Evolutionary conservation across 495 filamentous ascomycete species (phyloP).

Genomic region (Aspergillus taichungensis): DNA sequence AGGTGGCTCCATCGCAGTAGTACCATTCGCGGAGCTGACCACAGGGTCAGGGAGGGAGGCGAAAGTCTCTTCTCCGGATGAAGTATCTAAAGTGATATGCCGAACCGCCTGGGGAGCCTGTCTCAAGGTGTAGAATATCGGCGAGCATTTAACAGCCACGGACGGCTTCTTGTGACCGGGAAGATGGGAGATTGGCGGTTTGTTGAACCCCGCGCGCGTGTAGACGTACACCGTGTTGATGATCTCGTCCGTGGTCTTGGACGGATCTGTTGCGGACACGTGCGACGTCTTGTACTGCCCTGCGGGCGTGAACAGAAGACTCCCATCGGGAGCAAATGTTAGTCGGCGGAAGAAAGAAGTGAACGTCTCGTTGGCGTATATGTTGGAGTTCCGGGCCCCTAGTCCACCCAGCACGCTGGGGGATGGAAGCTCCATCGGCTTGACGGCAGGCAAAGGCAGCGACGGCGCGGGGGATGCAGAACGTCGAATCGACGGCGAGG

Average conservation of each 20-base stretch:
- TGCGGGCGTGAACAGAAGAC: constrained; percentile 88
- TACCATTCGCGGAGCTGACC: constrained; percentile 47
- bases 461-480: constrained; percentile 95
- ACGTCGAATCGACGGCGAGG: constrained; percentile 71
- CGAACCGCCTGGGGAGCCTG: constrained; percentile 59
- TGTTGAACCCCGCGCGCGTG: constrained; percentile 91
- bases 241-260: constrained; percentile 71
- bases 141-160: constrained; percentile 90
- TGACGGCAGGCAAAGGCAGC: constrained; percentile 90
- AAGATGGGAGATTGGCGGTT: constrained; percentile 93
- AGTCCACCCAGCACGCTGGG: constrained; percentile 49
- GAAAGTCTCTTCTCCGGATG: constrained; percentile 76
- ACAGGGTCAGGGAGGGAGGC: constrained; percentile 75
- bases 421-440: constrained; percentile 83
- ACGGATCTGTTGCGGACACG: constrained; percentile 53
- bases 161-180: constrained; percentile 98
- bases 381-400: constrained; percentile 72
- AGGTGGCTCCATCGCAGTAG: constrained; percentile 72
- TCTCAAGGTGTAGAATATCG: constrained; percentile 75
- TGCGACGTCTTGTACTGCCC: constrained; percentile 88
- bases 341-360: constrained; percentile 95
- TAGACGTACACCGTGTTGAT: constrained; percentile 99
- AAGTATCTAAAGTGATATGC: constrained; percentile 89
- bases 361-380: constrained; percentile 96
- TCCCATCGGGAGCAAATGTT: constrained; percentile 92